Evolutionary conservation across 306 rosid genomes (phyloP), one percentile per base, ranked within the genome.

Genomic region (Inga laurina): DNA sequence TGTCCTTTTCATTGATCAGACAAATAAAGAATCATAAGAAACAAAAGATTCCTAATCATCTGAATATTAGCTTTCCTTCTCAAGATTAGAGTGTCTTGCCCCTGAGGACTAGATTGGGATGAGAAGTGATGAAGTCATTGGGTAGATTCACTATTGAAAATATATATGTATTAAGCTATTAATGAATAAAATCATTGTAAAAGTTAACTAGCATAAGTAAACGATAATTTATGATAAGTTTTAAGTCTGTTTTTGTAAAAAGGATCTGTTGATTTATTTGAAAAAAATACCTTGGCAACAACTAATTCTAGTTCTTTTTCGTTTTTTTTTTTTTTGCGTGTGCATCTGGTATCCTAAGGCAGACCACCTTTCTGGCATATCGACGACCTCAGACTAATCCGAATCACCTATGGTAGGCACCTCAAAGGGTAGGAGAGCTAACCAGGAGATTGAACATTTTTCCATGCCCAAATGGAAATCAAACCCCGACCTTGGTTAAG

Each of bases 1-100:
- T 30, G 76, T 69, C 76, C n/a, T 56, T 73, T 39, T 65, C 83
- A 74, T 57, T 75, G 34, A 69, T 70, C 22, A 37, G 69, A 77
- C 82, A 76, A 68, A 80, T 80, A 12, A 16, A 35, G 11, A 37
- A 67, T 7, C 46, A 65, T 32, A 5, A 0, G 43, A 67, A 35
- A 13, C 72, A 67, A 21, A 69, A 69, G n/a, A 9, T 41, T 4
- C 32, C 2, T 37, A 37, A 68, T 19, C 30, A 39, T 18, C 2
- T 68, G 3, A 68, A 8, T 27, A 19, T 68, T 39, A 18, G 49
- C 37, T 67, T 67, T 67, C 14, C 27, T 16, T 34, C 2, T 35
- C 46, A 66, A 66, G 21, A 66, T 5, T 39, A 39, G 8, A 16
- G 45, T 7, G 46, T 67, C 13, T 67, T 39, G 48, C 74, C 74